Conservation (phyloP, 495 filamentous ascomycete species). For the Podospora tetraspora region DNA sequence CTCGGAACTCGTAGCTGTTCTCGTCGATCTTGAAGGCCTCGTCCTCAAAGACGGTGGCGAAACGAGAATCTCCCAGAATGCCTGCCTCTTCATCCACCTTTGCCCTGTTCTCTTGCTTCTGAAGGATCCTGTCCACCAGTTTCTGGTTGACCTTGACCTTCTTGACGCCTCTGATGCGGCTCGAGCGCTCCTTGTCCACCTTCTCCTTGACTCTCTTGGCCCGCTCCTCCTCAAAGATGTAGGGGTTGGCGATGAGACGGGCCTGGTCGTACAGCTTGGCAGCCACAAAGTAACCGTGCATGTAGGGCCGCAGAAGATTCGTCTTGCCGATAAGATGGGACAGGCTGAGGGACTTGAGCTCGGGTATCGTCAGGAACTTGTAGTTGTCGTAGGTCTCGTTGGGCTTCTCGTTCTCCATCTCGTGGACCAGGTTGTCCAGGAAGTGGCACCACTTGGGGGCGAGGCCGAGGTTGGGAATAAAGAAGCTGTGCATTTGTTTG, state of each 20-base stretch:
- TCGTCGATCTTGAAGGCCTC: slow-evolving; percentile 91
- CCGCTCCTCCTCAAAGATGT: slow-evolving; percentile 83
- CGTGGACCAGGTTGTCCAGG: slow-evolving; percentile 94
- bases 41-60: slow-evolving; percentile 84
- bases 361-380: slow-evolving; percentile 87
- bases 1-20: slow-evolving; percentile 75
- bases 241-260: slow-evolving; percentile 84
- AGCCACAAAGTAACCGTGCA: slow-evolving; percentile 97
- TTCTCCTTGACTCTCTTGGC: slow-evolving; percentile 82
- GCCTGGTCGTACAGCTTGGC: slow-evolving; percentile 92
- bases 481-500: slow-evolving; percentile 73
- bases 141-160: slow-evolving; percentile 85
- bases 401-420: slow-evolving; percentile 77
- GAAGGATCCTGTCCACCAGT: slow-evolving; percentile 76
- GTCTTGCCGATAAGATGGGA: slow-evolving; percentile 84
- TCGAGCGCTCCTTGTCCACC: slow-evolving; percentile 90
- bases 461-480: slow-evolving; percentile 81
- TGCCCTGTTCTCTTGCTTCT: slow-evolving; percentile 74
- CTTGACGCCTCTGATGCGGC: slow-evolving; percentile 85
- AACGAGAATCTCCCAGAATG: slow-evolving; percentile 77
- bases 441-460: slow-evolving; percentile 95
- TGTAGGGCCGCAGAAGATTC: slow-evolving; percentile 83
- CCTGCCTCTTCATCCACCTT: slow-evolving; percentile 55
- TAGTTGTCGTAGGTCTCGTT: slow-evolving; percentile 94
- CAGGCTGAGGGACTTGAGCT: slow-evolving; percentile 73